Base-by-base conservation (phyloP, 2,329 filamentous ascomycete genomes). In the Pleoardoris graminearum region DNA sequence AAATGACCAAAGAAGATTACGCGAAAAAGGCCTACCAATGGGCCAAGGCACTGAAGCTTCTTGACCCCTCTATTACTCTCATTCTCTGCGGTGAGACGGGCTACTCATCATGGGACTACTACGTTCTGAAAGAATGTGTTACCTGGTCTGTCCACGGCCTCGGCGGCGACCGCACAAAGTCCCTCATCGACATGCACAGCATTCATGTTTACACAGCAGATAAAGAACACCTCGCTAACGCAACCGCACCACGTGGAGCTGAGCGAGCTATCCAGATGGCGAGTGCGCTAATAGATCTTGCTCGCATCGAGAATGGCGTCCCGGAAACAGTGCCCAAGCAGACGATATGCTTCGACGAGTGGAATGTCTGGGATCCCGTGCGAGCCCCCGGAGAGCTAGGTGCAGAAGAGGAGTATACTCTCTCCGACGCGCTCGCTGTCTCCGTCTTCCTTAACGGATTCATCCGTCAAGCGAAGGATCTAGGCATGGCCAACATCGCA, bases 321-420 rank as follows among this genome's bases (percentile, higher is more conserved):
- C 80, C 86, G 0, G 74, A 80, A 0, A 76, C 77, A 0, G 82
- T 86, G n/a, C 81, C 82, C 3, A 77, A 81, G 3, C 86, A 84
- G 41, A 87, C 81, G 46, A 90, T 92, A 68, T 91, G 88, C 77
- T 91, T 91, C 67, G 89, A 92, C 68, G 88, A 91, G 72, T 91
- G 89, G 89, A 92, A 91, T 69, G 88, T 91, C 7, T 92, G 88
- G 88, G 87, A 90, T 62, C 86, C 87, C 0, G 77, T 80, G 48
- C 82, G 88, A 7, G 88, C 88, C 0, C 86, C 86, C 0, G 89
- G 89, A 14, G 84, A 88, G 62, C 71, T 82, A 54, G 89, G 89
- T 14, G 89, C 86, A 5, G 88, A 91, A 72, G 88, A 91, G 68
- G 71, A 68, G 39, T 75, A 91, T 75, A 90, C 85, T 0, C 80